Evolutionary conservation across 2,329 filamentous ascomycete genomes (phyloP), one percentile per base, ranked within the genome.

Genomic region (Curvularia sp.): DNA sequence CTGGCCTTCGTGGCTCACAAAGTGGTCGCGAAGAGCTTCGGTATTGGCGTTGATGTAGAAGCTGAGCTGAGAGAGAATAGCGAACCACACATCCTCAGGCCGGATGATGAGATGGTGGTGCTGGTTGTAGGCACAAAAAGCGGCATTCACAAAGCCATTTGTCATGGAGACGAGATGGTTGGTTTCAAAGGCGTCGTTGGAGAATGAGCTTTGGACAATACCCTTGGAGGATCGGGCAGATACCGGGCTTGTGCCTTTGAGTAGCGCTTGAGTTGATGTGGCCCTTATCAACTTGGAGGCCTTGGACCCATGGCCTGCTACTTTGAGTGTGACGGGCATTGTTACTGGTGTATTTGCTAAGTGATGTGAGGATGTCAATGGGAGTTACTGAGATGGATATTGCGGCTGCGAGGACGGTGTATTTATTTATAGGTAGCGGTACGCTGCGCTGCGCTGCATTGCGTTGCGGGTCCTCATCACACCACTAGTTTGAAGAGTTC

Each of bases 1-100:
- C 54, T 58, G 62, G 0, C 69, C 73, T 13, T 74, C 20, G 55
- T 79, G 77, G 2, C 63, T 58, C 20, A 81, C 72, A 3, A 72
- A 61, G 5, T 79, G 20, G 6, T 49, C n/a, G 1, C 68, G 64
- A 4, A 70, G 41, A 13, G 66, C 59, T 44, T 73, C 64, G 2
- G 70, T 62, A 28, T 71, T 61, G 12, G 55, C 64, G 26, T 68
- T 71, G 49, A 73, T 55, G 55, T 69, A 73, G 46, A 67, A 64
- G 48, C 60, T 70, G 24, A 71, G 47, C 18, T 74, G 70, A 0
- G 63, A 63, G 8, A 69, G 57, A 15, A 73, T 65, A 12, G 68
- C 53, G 28, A 72, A 63, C 71, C 67, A 73, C 0, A 74, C 54
- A 33, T 74, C 69, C 24, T 74, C 68, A 0, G 71, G 71, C 0